Conservation (phyloP, 2,329 filamentous ascomycete species). For the Lasiodiplodia hormozganensis region DNA sequence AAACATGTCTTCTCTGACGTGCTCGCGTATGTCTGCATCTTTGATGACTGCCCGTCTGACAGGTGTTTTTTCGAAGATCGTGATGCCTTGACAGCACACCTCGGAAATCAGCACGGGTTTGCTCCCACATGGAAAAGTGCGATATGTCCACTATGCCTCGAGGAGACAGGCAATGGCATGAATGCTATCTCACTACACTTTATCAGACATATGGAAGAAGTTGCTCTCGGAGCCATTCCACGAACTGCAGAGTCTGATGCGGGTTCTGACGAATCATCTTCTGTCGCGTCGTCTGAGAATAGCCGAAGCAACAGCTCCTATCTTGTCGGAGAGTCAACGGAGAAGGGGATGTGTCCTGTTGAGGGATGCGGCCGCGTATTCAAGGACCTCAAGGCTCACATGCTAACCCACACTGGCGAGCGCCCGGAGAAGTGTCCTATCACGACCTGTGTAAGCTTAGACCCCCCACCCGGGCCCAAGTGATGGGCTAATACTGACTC, state of each 20-base stretch:
- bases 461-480: background rate
- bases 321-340: constrained; percentile 59
- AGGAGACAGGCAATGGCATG: constrained; percentile 32
- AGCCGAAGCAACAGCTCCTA: constrained; percentile 31
- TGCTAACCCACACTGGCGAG: constrained; percentile 91
- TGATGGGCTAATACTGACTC: background rate
- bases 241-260: constrained; percentile 31
- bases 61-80: constrained; percentile 31
- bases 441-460: constrained; percentile 66
- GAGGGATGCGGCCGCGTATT: constrained; percentile 85
- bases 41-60: constrained; percentile 31
- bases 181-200: constrained; percentile 34
- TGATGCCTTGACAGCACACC: constrained; percentile 34
- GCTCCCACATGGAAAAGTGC: constrained; percentile 33
- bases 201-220: constrained; percentile 38
- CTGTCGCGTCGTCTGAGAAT: no score
- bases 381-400: constrained; percentile 92
- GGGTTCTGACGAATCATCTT: constrained; percentile 18
- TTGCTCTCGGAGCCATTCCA: constrained; percentile 35
- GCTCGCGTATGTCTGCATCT: constrained; percentile 36
- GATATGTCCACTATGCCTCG: constrained; percentile 35
- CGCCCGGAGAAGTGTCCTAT: constrained; percentile 95
- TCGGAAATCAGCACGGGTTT: constrained; percentile 33
- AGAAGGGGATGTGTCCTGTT: constrained; percentile 77
- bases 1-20: constrained; percentile 38